Evolutionary conservation across 257 asterid species (phyloP).

Genomic region (Haberlea rhodopensis): DNA sequence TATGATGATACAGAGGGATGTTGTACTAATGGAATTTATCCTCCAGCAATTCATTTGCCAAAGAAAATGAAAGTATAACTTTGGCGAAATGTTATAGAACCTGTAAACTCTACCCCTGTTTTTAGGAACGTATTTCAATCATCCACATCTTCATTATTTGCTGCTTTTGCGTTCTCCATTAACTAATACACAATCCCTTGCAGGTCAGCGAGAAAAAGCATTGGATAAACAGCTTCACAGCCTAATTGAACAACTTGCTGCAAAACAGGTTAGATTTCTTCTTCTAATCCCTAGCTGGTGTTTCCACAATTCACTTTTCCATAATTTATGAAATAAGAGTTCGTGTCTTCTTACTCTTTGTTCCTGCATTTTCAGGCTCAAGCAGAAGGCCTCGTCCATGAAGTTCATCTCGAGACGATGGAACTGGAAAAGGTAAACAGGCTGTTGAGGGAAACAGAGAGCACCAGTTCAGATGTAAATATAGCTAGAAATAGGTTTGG

Average conservation of each 20-base stretch:
- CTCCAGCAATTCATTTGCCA: too few species aligned
- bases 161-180: conserved; percentile 3
- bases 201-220: conserved; percentile 90
- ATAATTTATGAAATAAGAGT: not conserved
- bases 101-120: conserved; percentile 3
- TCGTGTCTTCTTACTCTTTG: not conserved
- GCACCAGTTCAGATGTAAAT: conserved; percentile 45
- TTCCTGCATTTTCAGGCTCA: conserved; percentile 54
- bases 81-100: too few species aligned
- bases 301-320: not conserved
- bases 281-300: not conserved
- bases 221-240: conserved; percentile 93
- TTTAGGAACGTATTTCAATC: conserved; percentile 2
- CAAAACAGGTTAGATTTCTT: conserved; percentile 59
- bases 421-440: conserved; percentile 78
- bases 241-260: conserved; percentile 85
- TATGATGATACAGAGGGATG: too few species aligned
- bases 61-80: too few species aligned
- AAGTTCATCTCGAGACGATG: conserved; percentile 66
- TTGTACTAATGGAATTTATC: too few species aligned
- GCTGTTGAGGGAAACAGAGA: conserved; percentile 52
- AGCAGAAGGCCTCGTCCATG: conserved; percentile 70
- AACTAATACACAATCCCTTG: conserved; percentile 26
- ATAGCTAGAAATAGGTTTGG: conserved; percentile 63
- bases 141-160: not conserved